These are phyloP conservation scores for Lentinula guzmanii DNA, from an alignment of 768 basidiomycete species.

Conservation along the genomic window DNA sequence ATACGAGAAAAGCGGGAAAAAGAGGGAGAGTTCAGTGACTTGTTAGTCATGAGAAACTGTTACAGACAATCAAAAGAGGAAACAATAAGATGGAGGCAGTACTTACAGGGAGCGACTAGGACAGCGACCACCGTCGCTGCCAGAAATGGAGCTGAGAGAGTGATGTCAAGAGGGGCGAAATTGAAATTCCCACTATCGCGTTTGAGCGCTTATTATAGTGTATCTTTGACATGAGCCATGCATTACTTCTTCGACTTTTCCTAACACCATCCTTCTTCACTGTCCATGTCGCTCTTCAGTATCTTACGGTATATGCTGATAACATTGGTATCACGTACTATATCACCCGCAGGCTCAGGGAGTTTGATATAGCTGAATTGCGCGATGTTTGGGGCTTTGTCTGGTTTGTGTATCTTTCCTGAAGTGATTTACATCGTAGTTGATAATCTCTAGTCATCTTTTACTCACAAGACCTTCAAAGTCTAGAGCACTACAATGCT, in stretches of 20 bases:
- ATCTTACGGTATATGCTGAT: slow-evolving; percentile 75
- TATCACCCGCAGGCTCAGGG: slow-evolving; percentile 67
- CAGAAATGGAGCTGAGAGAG: neutral
- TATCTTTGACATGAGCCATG: slow-evolving; percentile 39
- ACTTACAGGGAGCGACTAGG: neutral
- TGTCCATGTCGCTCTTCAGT: slow-evolving; percentile 88
- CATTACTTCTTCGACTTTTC: slow-evolving; percentile 84
- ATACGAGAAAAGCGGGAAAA: neutral
- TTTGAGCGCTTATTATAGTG: neutral
- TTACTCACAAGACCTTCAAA: slow-evolving; percentile 89
- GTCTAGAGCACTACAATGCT: slow-evolving; percentile 90
- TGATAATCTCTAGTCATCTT: slow-evolving; percentile 61
- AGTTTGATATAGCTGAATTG: slow-evolving; percentile 63
- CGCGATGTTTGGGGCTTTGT: slow-evolving; percentile 88
- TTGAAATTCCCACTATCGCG: neutral
- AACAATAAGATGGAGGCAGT: neutral
- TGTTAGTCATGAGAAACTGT: neutral
- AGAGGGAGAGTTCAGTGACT: neutral
- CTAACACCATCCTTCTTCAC: slow-evolving; percentile 91
- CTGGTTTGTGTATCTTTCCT: slow-evolving; percentile 43
- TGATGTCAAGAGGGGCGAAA: neutral
- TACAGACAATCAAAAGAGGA: neutral
- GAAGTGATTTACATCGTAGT: slow-evolving; percentile 7
- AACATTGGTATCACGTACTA: slow-evolving; percentile 93
- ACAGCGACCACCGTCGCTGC: neutral